These are phyloP conservation scores for Leccinum imitatum DNA, from an alignment of 768 basidiomycete species.

Conservation along the genomic window DNA sequence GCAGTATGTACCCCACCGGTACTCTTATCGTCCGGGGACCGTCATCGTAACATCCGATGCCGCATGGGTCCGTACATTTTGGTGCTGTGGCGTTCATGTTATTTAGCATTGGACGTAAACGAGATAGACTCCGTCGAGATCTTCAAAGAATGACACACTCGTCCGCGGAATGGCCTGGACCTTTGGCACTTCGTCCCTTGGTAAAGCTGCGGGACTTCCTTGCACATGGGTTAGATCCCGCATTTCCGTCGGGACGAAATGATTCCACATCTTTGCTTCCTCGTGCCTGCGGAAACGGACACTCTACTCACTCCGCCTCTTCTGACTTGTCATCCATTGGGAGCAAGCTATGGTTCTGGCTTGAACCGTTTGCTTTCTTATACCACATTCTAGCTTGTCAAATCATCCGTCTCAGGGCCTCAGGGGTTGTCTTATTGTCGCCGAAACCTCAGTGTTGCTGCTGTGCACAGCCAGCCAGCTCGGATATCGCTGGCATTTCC, in stretches of 20 bases:
- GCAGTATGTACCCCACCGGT: background rate
- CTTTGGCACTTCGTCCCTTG: background rate
- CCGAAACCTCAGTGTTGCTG: background rate
- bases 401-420: background rate
- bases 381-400: background rate
- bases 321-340: background rate
- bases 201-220: background rate
- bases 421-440: background rate
- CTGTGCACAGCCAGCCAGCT: background rate
- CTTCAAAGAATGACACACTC: background rate
- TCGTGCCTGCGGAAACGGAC: background rate
- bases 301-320: background rate
- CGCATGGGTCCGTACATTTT: background rate
- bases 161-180: background rate
- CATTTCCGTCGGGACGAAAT: background rate
- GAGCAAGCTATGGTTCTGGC: background rate
- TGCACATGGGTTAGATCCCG: background rate
- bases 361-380: background rate
- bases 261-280: background rate
- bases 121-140: background rate
- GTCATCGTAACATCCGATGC: constrained; percentile 1
- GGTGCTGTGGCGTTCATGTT: background rate
- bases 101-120: background rate
- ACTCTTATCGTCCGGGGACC: background rate
- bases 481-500: too few species aligned